Percentiles rank a stretch among this genome's conserved stretches.
Evolutionary conservation across 1,284 basidiomycete species (phyloP).

Genomic region (Heliocybe sulcata): DNA sequence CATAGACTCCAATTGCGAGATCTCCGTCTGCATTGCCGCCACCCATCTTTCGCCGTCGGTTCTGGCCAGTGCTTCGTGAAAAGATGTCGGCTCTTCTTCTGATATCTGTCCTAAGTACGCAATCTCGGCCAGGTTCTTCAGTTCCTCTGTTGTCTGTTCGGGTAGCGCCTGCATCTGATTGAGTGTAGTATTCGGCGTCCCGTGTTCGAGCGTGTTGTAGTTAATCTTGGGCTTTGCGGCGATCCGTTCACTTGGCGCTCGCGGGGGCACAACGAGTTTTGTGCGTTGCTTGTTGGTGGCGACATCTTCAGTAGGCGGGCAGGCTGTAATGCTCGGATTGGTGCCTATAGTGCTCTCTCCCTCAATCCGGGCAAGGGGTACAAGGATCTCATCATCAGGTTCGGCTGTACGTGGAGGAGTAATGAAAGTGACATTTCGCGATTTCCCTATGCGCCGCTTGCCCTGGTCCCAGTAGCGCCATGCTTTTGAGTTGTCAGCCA

Average conservation of each 20-base stretch:
- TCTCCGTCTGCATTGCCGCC: neutral
- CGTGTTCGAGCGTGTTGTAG: neutral
- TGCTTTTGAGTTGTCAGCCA: slow-evolving; percentile 11
- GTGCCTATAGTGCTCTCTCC: too few species aligned
- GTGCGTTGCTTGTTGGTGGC: neutral
- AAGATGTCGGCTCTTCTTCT: slow-evolving; percentile 6
- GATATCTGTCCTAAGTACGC: neutral
- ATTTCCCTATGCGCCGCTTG: neutral
- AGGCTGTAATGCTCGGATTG: neutral
- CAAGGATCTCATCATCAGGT: neutral
- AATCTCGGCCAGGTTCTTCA: neutral
- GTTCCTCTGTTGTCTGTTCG: neutral
- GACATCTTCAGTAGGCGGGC: neutral
- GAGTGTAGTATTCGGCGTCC: neutral
- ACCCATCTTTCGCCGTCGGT: neutral
- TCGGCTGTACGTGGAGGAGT: neutral
- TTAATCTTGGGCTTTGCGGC: neutral
- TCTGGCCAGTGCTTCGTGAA: neutral
- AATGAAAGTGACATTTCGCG: neutral
- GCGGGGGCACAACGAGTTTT: neutral
- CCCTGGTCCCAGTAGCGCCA: slow-evolving; percentile 10
- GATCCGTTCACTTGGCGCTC: neutral
- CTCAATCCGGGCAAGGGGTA: neutral
- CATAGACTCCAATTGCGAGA: neutral
- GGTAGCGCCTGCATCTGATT: neutral